Conservation (phyloP, 2,329 filamentous ascomycete genomes). For the Aureobasidium pullulans region DNA sequence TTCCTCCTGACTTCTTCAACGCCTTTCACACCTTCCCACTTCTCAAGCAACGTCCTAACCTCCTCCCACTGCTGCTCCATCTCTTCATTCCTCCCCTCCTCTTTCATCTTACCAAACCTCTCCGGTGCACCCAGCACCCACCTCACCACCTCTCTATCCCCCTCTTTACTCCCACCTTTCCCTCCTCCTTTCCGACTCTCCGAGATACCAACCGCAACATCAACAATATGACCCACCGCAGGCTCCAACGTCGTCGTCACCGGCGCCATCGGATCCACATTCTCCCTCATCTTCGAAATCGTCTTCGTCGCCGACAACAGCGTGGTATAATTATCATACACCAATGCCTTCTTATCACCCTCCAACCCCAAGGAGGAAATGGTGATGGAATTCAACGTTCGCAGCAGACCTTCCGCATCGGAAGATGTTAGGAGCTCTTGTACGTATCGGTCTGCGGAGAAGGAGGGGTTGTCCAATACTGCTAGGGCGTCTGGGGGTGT, state of each 20-base stretch:
- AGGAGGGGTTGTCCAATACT: constrained; percentile 35
- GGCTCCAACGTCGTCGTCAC: constrained; percentile 66
- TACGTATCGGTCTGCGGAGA: constrained; percentile 66
- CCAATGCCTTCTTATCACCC: constrained; percentile 90
- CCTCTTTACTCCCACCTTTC: constrained; percentile 22
- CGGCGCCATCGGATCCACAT: constrained; percentile 69
- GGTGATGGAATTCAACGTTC: not conserved
- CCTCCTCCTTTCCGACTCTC: constrained; percentile 28
- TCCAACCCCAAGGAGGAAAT: constrained; percentile 55
- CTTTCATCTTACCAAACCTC: constrained; percentile 51
- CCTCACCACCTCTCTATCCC: constrained; percentile 50
- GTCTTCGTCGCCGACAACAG: constrained; percentile 94
- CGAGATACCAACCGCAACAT: constrained; percentile 42
- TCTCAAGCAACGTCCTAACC: constrained; percentile 33
- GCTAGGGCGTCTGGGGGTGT: not conserved
- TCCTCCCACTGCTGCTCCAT: constrained; percentile 47
- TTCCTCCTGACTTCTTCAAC: constrained; percentile 32
- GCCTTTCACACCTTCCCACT: constrained; percentile 38
- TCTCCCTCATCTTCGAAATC: constrained; percentile 73
- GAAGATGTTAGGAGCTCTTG: constrained; percentile 42
- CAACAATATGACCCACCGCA: constrained; percentile 68
- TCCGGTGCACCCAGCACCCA: constrained; percentile 57
- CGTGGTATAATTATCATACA: constrained; percentile 98
- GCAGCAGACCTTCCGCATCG: not conserved
- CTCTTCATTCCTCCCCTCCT: constrained; percentile 53